These are phyloP conservation scores for Saturnispora ahearnii DNA, from an alignment of 805 yeast genomes.

Conservation along the genomic window DNA sequence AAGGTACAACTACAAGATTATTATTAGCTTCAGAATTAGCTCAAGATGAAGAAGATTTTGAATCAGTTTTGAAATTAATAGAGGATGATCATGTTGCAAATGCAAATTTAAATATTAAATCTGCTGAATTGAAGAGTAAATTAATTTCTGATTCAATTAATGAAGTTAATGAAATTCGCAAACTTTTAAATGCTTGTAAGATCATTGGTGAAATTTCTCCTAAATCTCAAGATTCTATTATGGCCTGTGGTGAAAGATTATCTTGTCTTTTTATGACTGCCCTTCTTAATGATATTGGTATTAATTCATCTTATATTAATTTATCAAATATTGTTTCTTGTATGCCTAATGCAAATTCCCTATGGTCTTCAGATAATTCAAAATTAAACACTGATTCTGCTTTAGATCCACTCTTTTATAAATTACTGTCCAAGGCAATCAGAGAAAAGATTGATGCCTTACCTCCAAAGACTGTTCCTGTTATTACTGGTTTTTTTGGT, in stretches of 20 bases:
- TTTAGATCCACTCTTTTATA: slow-evolving; percentile 53
- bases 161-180: slow-evolving; percentile 62
- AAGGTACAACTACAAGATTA: slow-evolving; percentile 90
- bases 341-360: slow-evolving; percentile 35
- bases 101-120: slow-evolving; percentile 47
- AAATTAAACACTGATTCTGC: slow-evolving; percentile 15
- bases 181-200: slow-evolving; percentile 76
- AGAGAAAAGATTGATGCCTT: slow-evolving; percentile 38
- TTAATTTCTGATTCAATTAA: slow-evolving; percentile 50
- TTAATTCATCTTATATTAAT: slow-evolving; percentile 70
- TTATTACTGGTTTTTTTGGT: slow-evolving; percentile 93
- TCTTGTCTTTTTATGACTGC: slow-evolving; percentile 86
- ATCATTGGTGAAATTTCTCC: slow-evolving; percentile 87
- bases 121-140: slow-evolving; percentile 36
- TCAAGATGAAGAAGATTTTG: slow-evolving; percentile 42
- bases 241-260: slow-evolving; percentile 91
- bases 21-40: slow-evolving; percentile 78
- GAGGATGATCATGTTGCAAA: slow-evolving; percentile 71
- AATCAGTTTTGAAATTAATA: slow-evolving; percentile 52
- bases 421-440: slow-evolving; percentile 42
- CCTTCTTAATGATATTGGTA: slow-evolving; percentile 73
- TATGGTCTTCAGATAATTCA: slow-evolving; percentile 36
- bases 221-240: slow-evolving; percentile 78
- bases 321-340: slow-evolving; percentile 51
- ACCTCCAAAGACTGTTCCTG: slow-evolving; percentile 54